Percentiles rank a stretch among this genome's conserved stretches.
Conservation (phyloP, 306 rosid species). For the Pueraria montana region DNA sequence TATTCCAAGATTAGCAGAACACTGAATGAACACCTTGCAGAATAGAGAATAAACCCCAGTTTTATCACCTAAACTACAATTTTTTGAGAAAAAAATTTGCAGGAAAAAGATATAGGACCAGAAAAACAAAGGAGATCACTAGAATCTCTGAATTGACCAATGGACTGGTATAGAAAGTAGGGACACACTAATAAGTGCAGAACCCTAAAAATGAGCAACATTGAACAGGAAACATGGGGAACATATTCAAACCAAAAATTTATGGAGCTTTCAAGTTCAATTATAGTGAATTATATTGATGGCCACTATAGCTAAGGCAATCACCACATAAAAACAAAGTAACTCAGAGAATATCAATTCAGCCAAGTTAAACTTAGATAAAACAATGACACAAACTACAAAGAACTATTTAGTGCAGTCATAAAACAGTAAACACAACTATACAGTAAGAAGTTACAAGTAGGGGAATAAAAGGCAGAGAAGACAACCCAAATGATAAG, state of each 20-base stretch:
- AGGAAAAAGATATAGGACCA: conserved; percentile 19
- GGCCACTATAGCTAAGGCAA: conserved; percentile 8
- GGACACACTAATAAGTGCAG: conserved; percentile 11
- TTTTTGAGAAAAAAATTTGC: background rate
- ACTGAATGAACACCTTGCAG: conserved; percentile 1
- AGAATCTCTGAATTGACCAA: conserved; percentile 21
- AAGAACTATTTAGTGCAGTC: background rate
- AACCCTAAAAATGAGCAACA: conserved; percentile 11
- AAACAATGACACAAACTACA: conserved; percentile 9
- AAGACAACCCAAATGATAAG: conserved; percentile 85
- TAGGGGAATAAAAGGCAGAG: conserved; percentile 1
- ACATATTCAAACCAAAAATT: conserved; percentile 9
- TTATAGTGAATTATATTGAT: background rate
- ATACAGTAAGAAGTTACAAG: background rate
- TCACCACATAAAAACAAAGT: background rate
- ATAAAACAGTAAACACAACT: background rate
- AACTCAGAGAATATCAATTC: conserved; percentile 16
- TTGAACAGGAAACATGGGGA: background rate
- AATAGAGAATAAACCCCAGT: background rate
- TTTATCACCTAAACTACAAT: conserved; percentile 4
- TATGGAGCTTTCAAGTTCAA: conserved; percentile 4
- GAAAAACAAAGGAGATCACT: background rate
- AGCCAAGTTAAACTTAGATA: background rate
- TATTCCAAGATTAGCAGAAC: background rate
- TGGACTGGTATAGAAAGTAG: background rate